These are phyloP conservation scores for Naganishia randhawae DNA, from an alignment of 768 basidiomycete species.

Conservation along the genomic window DNA sequence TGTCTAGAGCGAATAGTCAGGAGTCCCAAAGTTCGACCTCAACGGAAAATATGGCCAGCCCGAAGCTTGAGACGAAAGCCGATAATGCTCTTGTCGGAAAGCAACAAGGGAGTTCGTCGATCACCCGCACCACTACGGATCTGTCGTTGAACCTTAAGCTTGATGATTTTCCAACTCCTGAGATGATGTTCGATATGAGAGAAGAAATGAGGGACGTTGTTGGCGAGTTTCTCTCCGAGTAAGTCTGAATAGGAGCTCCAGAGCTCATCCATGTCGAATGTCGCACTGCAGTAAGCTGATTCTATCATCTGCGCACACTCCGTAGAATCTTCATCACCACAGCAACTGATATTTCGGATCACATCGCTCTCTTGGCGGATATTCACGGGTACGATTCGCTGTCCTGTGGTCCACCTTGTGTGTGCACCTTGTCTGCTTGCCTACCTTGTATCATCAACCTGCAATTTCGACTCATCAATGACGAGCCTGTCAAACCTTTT, in stretches of 20 bases:
- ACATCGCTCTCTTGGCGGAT: background rate
- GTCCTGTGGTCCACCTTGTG: conserved; percentile 30
- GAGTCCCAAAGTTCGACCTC: background rate
- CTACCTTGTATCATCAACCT: conserved; percentile 29
- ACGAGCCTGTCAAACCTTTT: conserved; percentile 11
- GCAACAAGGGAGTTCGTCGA: background rate
- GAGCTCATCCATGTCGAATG: background rate
- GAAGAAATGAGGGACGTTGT: conserved; percentile 22
- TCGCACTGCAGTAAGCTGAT: background rate
- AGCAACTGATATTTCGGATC: conserved; percentile 12
- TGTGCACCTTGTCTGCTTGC: conserved; percentile 28
- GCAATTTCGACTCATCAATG: conserved; percentile 23
- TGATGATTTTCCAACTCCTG: conserved; percentile 27
- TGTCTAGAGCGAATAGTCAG: conserved; percentile 8
- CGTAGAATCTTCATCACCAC: conserved; percentile 24
- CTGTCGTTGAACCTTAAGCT: conserved; percentile 15
- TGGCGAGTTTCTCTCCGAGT: conserved; percentile 26
- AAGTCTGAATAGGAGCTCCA: too few relatives aligned
- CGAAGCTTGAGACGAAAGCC: background rate
- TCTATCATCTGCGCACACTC: conserved; percentile 5
- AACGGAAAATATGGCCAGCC: background rate
- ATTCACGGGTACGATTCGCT: conserved; percentile 23
- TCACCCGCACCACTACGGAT: background rate
- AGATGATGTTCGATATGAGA: conserved; percentile 29
- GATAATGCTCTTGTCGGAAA: too few relatives aligned